These are phyloP conservation scores for Leucocoprinus sp. DNA, from an alignment of 768 basidiomycete genomes.

Conservation along the genomic window DNA sequence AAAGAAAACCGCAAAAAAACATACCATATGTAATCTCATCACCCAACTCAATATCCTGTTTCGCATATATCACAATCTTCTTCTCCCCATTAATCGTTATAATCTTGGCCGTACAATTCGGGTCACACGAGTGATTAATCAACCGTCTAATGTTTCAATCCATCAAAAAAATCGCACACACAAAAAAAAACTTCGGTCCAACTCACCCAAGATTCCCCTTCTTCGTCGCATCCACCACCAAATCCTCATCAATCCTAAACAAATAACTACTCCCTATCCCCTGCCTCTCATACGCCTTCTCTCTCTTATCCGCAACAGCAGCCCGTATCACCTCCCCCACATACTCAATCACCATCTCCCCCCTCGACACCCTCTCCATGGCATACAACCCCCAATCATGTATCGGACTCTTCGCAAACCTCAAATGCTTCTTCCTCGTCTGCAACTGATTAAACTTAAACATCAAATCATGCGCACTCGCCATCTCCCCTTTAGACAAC, in stretches of 20 bases:
- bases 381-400: constrained; percentile 99
- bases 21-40: constrained; percentile 96
- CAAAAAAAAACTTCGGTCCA: constrained; percentile 8
- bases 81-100: constrained; percentile 88
- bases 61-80: constrained; percentile 99
- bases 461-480: constrained; percentile 51
- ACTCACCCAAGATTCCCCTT: constrained; percentile 96
- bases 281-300: constrained; percentile 94
- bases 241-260: constrained; percentile 95
- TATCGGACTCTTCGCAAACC: constrained; percentile 91
- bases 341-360: constrained; percentile 99
- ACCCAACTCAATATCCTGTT: constrained; percentile 90
- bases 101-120: constrained; percentile 86
- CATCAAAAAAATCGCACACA: constrained; percentile 10
- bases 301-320: constrained; percentile 92
- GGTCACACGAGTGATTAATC: constrained; percentile 98
- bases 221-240: constrained; percentile 98
- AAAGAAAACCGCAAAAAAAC: constrained; percentile 20
- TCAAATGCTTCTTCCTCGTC: constrained; percentile 94
- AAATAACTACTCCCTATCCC: constrained; percentile 98
- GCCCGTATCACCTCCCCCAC: constrained; percentile 96
- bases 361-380: constrained; percentile 87
- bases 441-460: constrained; percentile 99
- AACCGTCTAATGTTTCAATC: constrained; percentile 65
- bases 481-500: constrained; percentile 66